Evolutionary conservation across 495 filamentous ascomycete species (phyloP), one percentile per base, ranked within the genome.

Genomic region (Bacidia rubella): DNA sequence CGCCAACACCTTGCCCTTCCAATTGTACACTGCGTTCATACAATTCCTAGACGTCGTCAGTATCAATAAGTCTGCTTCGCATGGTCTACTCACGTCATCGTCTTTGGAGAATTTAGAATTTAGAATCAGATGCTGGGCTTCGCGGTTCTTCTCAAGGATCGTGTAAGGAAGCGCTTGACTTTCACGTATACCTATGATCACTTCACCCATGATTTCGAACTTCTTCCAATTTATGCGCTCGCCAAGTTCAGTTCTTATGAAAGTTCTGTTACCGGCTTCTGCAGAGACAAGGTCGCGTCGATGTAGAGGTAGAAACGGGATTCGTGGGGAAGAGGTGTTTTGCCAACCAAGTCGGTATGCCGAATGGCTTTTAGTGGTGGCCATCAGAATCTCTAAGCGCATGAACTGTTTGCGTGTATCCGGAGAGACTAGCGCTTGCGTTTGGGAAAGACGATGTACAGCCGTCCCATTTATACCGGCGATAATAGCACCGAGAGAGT

Each of bases 321-420:
- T 96, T 9, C 90, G 76, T 59, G 90, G 86, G 3, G 83, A 70
- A 29, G 86, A 85, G 12, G 87, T 89, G 65, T 98, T 98, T 59
- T 93, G 87, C 89, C 90, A 97, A 1, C 92, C 92, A 11, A 98
- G 71, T 12, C 92, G 85, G 66, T 98, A 98, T 17, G 92, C 87
- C 59, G 86, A 92, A 67, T 95, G 84, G 59, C 85, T 86, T 70
- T 88, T 87, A 53, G 87, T 82, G 2, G 86, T 86, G 41, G 87
- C 79, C 92, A 97, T 97, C 51, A 98, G 74, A 56, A 98, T 81
- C 51, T 87, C 84, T 21, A 97, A 75, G 52, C 87, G 78, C 70
- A 90, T 86, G 62, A 92, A 96, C 45, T 86, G 78, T 61, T 87
- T 92, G 53, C 83, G 79, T 1, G 77, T 75, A 2, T 79, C 73